These are phyloP conservation scores for Epichloe bromicola DNA, from an alignment of 2,329 filamentous ascomycete species.

Conservation along the genomic window DNA sequence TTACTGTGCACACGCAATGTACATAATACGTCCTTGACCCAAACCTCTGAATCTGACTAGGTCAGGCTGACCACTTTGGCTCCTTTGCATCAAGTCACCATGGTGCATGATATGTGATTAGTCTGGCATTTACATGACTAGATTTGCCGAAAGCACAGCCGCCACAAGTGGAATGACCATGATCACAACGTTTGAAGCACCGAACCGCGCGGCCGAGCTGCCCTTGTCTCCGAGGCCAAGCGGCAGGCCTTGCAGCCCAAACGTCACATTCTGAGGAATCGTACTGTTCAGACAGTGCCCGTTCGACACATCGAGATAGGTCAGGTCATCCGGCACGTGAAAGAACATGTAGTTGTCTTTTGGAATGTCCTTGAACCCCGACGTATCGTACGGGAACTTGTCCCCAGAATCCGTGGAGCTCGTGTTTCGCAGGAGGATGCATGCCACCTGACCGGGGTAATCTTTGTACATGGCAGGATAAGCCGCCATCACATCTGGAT, in stretches of 20 bases:
- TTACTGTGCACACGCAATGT: neutral
- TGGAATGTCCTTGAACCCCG: slow-evolving; percentile 53
- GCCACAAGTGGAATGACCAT: slow-evolving; percentile 10
- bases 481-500: slow-evolving; percentile 61
- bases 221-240: slow-evolving; percentile 26
- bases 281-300: slow-evolving; percentile 55
- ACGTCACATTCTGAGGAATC: slow-evolving; percentile 59
- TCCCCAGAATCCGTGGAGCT: slow-evolving; percentile 53
- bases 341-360: slow-evolving; percentile 71
- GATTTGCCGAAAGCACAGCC: slow-evolving; percentile 11
- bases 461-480: slow-evolving; percentile 48
- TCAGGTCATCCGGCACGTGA: slow-evolving; percentile 54
- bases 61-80: neutral
- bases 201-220: slow-evolving; percentile 17
- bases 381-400: slow-evolving; percentile 64
- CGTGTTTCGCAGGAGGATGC: slow-evolving; percentile 66
- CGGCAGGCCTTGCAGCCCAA: slow-evolving; percentile 47
- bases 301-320: slow-evolving; percentile 49
- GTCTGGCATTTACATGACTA: neutral
- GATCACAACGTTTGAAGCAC: slow-evolving; percentile 11
- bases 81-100: neutral
- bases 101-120: neutral
- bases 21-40: no score
- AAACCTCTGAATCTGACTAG: neutral
- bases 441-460: slow-evolving; percentile 60